Evolutionary conservation across 2,329 filamentous ascomycete genomes (phyloP), one percentile per base, ranked within the genome.

Genomic region (Diaporthe nobilis): DNA sequence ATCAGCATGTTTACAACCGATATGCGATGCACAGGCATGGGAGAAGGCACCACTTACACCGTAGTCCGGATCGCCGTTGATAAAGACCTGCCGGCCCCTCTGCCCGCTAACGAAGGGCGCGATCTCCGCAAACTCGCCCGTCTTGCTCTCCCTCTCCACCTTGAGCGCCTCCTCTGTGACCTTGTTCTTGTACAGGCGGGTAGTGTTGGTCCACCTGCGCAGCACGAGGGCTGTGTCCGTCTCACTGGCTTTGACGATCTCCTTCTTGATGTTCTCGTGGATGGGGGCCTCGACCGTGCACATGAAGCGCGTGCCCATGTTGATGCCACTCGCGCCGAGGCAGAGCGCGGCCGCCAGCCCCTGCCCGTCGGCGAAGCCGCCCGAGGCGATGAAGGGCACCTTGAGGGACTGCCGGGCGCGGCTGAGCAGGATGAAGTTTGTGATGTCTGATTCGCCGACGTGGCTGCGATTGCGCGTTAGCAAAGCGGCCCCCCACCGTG

Each of bases 291-390:
- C 97, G 60, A 96, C 89, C 0, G 97, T 98, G 87, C 94, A 96
- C 94, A 99, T 97, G 88, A 98, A 99, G 57, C 97, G 90, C 13
- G 97, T 99, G 75, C 97, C 97, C 97, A 99, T 99, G 86, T 99
- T 99, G 86, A 98, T 93, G 78, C 97, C 97, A 83, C 95, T 94
- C 0, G 97, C 97, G 49, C 97, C 97, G 17, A 99, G 90, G 55
- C 93, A 93, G 80, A 99, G 88, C 10, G 97, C 97, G 2, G 96
- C 97, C 1, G 97, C 97, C 28, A 99, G 90, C 5, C 97, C 97
- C 81, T 98, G 92, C 0, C 97, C 97, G 83, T 99, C 97, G 17
- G 95, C 96, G 82, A 99, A 98, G 2, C 97, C 97, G 74, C 97
- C 97, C 2, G 94, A 97, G 0, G 97, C 97, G 82, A 99, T 98